These are phyloP conservation scores for Tuber calosporum DNA, from an alignment of 495 filamentous ascomycete genomes.

Conservation along the genomic window DNA sequence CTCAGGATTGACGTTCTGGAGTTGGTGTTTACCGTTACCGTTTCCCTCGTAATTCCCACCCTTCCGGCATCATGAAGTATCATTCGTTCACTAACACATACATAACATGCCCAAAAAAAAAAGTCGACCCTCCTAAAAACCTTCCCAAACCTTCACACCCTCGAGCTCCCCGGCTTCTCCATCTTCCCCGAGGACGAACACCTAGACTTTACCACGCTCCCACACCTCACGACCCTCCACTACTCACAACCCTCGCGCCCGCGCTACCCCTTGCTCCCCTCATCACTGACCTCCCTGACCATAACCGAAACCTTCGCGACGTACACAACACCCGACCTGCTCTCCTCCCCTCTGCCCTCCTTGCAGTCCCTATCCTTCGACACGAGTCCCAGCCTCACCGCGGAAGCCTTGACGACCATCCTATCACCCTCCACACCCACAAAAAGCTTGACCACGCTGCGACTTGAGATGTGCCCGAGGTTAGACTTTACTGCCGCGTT, in stretches of 20 bases:
- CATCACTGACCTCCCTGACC: conserved; percentile 8
- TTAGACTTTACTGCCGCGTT: conserved; percentile 22
- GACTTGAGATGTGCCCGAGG: conserved; percentile 26
- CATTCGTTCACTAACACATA: conserved; percentile 11
- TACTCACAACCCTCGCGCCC: background rate
- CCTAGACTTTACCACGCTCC: conserved; percentile 19
- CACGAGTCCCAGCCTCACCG: conserved; percentile 13
- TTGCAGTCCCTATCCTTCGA: conserved; percentile 13
- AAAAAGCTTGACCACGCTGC: conserved; percentile 11
- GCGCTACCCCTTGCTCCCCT: conserved; percentile 25
- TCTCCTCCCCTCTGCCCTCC: conserved; percentile 18
- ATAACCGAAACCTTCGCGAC: conserved; percentile 17
- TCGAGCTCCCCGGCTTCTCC: conserved; percentile 15
- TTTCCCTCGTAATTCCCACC: background rate
- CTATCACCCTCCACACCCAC: conserved; percentile 12
- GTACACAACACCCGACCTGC: conserved; percentile 2
- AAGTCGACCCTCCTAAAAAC: conserved; percentile 16
- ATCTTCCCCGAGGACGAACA: background rate
- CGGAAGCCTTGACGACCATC: conserved; percentile 4
- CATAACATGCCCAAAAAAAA: background rate
- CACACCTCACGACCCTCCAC: conserved; percentile 15
- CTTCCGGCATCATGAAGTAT: background rate
- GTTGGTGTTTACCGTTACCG: background rate
- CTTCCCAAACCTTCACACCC: conserved; percentile 21
- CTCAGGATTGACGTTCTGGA: background rate